These are phyloP conservation scores for Aspergillus pseudoglaucus DNA, from an alignment of 2,329 filamentous ascomycete genomes.

Conservation along the genomic window DNA sequence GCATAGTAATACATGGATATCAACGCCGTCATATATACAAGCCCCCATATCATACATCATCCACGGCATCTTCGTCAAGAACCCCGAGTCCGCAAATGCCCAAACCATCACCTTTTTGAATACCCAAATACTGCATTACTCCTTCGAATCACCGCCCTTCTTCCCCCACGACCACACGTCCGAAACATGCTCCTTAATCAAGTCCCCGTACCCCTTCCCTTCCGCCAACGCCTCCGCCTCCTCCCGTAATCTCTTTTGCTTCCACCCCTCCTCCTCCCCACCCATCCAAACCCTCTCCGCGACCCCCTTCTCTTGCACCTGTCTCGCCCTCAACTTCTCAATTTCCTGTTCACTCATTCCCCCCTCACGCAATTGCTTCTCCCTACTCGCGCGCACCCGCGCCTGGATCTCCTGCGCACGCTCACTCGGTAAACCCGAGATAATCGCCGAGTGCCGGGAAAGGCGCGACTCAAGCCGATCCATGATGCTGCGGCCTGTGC, in stretches of 20 bases:
- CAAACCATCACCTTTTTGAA: background rate
- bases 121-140: background rate
- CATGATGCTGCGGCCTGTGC: slow-evolving; percentile 28
- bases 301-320: slow-evolving; percentile 23
- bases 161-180: slow-evolving; percentile 40
- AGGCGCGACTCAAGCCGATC: slow-evolving; percentile 25
- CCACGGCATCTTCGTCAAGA: no score
- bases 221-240: slow-evolving; percentile 38
- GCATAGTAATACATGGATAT: background rate
- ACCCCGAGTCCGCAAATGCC: no score
- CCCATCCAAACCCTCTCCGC: slow-evolving; percentile 35
- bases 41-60: no score
- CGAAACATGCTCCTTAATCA: slow-evolving; percentile 43
- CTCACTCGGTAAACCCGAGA: slow-evolving; percentile 24
- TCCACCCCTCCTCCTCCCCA: slow-evolving; percentile 38
- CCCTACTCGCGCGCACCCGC: slow-evolving; percentile 21
- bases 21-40: background rate
- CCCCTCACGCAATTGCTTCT: slow-evolving; percentile 19
- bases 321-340: slow-evolving; percentile 27
- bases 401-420: slow-evolving; percentile 29
- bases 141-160: slow-evolving; percentile 8
- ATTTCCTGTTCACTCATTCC: slow-evolving; percentile 20
- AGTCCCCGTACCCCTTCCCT: slow-evolving; percentile 40
- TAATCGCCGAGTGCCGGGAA: slow-evolving; percentile 10
- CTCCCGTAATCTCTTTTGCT: slow-evolving; percentile 34